Evolutionary conservation across 371 early-diverging fungal genomes (phyloP).

Genomic region (Mucor velutinosus): DNA sequence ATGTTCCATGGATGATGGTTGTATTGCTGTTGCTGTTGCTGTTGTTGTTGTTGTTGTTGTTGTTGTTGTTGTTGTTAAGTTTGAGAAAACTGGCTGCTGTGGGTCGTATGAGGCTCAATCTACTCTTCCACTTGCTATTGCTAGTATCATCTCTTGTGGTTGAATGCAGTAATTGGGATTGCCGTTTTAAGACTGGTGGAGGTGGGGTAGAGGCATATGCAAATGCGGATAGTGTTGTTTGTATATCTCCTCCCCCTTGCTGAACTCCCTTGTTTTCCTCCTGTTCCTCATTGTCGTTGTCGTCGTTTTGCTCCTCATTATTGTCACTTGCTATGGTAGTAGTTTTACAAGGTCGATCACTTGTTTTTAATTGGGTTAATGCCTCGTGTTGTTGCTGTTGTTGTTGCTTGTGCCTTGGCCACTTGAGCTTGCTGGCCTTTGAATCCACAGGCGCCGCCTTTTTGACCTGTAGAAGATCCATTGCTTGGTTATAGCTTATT

Average conservation of each 20-base stretch:
- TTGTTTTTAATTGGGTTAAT: not conserved
- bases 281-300: not conserved
- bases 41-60: not conserved
- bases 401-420: not conserved
- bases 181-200: not conserved
- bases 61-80: not conserved
- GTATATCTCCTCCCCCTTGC: not conserved
- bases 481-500: too few species aligned
- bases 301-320: not conserved
- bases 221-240: slow-evolving; percentile 21
- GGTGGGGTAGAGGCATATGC: slow-evolving; percentile 32
- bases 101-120: slow-evolving; percentile 10
- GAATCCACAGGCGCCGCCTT: slow-evolving; percentile 13
- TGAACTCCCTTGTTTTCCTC: not conserved
- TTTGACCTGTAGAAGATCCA: not conserved
- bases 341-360: slow-evolving; percentile 10
- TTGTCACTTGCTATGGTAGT: not conserved
- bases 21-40: not conserved
- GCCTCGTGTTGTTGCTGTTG: slow-evolving; percentile 16
- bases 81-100: slow-evolving; percentile 10
- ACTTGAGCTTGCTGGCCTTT: not conserved
- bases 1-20: not conserved
- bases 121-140: slow-evolving; percentile 14
- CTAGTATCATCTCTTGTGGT: not conserved
- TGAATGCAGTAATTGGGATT: not conserved